Conservation (phyloP, 2,329 filamentous ascomycete species). For the Zymoseptoria brevis region DNA sequence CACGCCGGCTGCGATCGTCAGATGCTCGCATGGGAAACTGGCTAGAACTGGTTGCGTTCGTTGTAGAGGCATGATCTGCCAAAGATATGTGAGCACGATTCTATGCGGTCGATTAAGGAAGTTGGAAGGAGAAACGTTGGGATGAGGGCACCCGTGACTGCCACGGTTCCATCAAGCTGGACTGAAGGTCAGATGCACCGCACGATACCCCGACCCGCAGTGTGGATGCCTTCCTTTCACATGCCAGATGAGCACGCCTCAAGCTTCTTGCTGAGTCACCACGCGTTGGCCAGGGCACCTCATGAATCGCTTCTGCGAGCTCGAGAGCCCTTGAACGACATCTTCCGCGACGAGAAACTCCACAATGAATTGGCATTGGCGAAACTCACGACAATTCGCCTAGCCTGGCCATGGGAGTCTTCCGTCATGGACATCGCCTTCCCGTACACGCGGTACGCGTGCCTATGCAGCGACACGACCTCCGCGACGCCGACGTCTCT, state of each 20-base stretch:
- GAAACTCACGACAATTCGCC: not conserved
- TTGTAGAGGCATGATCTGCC: conserved; percentile 4
- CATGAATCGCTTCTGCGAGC: not conserved
- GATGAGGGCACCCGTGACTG: not conserved
- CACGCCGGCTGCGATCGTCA: conserved; percentile 36
- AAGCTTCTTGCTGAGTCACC: too few species aligned
- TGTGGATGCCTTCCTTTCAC: too few species aligned
- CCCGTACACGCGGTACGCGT: conserved; percentile 58
- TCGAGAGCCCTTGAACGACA: not conserved
- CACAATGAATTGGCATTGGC: not conserved
- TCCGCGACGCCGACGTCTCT: conserved; percentile 27
- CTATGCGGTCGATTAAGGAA: not conserved
- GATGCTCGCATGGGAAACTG: conserved; percentile 19
- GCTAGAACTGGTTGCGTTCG: conserved; percentile 18
- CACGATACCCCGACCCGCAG: too few species aligned
- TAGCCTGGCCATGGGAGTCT: not conserved
- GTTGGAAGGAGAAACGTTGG: not conserved
- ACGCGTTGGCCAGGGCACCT: too few species aligned
- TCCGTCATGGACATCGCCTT: conserved; percentile 48
- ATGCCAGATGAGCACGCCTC: too few species aligned
- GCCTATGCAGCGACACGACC: conserved; percentile 51
- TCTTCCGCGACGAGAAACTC: not conserved
- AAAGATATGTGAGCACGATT: not conserved
- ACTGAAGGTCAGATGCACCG: too few species aligned
- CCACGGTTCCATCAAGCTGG: not conserved